Evolutionary conservation across 2,329 filamentous ascomycete species (phyloP).

Genomic region (Gliomastix tumulicola): DNA sequence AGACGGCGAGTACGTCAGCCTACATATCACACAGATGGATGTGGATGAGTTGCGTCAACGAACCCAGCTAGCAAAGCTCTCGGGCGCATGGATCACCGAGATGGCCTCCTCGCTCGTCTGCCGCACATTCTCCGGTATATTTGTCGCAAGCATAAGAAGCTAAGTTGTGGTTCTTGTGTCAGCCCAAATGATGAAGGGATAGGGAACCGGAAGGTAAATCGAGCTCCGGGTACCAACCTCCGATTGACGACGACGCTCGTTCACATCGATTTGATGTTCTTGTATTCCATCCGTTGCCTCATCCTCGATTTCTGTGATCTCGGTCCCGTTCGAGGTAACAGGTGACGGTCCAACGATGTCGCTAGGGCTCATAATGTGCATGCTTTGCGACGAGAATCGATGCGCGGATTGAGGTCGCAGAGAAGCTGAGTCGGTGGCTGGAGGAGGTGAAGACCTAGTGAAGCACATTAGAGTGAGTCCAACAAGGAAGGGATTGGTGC

Average conservation of each 20-base stretch:
- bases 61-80: slow-evolving; percentile 77
- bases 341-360: slow-evolving; percentile 75
- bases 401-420: slow-evolving; percentile 45
- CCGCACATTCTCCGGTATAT: slow-evolving; percentile 49
- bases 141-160: slow-evolving; percentile 46
- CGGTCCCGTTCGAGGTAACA: slow-evolving; percentile 79
- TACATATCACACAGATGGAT: too few relatives aligned
- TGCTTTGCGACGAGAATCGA: slow-evolving; percentile 39
- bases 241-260: slow-evolving; percentile 13
- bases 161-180: too few relatives aligned
- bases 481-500: neutral
- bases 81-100: slow-evolving; percentile 86
- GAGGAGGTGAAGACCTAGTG: slow-evolving; percentile 23
- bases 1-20: too few relatives aligned
- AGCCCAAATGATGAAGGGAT: too few relatives aligned
- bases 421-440: slow-evolving; percentile 33
- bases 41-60: too few relatives aligned
- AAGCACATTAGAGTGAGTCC: neutral
- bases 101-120: slow-evolving; percentile 66
- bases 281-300: slow-evolving; percentile 58
- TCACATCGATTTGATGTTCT: slow-evolving; percentile 10
- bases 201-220: too few relatives aligned
- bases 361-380: slow-evolving; percentile 55
- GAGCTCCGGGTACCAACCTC: too few relatives aligned
- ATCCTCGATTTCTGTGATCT: slow-evolving; percentile 78